These are phyloP conservation scores for Coffea eugenioides DNA, from an alignment of 257 asterid species.

Conservation along the genomic window DNA sequence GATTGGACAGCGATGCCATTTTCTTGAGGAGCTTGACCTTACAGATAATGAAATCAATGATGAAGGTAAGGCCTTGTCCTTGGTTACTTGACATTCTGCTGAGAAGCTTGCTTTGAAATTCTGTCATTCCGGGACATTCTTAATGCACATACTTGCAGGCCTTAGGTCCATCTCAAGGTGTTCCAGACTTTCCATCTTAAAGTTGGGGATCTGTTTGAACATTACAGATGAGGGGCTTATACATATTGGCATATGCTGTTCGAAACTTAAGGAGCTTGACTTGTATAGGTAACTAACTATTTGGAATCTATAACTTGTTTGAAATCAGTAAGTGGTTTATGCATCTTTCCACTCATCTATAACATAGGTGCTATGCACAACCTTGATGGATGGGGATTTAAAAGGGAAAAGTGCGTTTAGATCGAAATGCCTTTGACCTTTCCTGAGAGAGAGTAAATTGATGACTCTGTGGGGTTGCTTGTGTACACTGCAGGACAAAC, in stretches of 20 bases:
- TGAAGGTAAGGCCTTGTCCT: conserved; percentile 54
- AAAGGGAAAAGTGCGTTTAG: background rate
- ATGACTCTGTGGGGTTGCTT: background rate
- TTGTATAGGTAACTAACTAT: conserved; percentile 63
- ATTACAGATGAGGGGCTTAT: conserved; percentile 66
- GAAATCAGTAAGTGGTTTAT: background rate
- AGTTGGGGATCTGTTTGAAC: conserved; percentile 73
- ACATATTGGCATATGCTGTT: conserved; percentile 61
- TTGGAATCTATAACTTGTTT: background rate
- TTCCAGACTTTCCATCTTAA: conserved; percentile 57
- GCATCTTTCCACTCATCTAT: background rate
- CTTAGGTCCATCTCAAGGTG: conserved; percentile 67
- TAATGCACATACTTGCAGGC: conserved; percentile 39
- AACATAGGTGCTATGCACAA: background rate
- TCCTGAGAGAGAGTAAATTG: background rate
- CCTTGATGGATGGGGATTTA: conserved; percentile 2
- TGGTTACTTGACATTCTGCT: conserved; percentile 3
- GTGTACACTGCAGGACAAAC: background rate
- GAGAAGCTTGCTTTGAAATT: background rate
- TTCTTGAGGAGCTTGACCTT: conserved; percentile 83
- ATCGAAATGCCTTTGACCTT: background rate
- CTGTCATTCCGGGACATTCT: conserved; percentile 5
- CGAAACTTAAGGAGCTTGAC: conserved; percentile 78
- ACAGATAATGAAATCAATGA: conserved; percentile 82
- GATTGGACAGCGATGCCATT: conserved; percentile 71